Base-by-base conservation (phyloP, 108 stramenopile species). In the Asterionellopsis glacialis region DNA sequence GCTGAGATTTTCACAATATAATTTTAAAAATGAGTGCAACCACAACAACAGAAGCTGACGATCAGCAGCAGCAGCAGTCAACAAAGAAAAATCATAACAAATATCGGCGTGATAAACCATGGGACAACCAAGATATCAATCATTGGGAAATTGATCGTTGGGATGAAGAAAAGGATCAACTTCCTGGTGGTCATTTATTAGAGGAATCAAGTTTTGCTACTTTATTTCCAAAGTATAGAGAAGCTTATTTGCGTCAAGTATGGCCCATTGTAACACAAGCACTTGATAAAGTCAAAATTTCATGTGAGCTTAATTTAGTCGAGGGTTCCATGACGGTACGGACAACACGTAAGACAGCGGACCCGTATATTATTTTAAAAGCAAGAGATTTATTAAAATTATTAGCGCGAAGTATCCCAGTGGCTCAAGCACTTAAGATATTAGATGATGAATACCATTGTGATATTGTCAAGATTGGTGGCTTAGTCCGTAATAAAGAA, bases 401-500 rank as follows among this genome's bases (percentile, higher is more conserved):
- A 10, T 74, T 99, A 55, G 90, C 99, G 11, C 78, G 99, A 27
- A 83, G 79, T 45, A 91, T 97, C 51, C 94, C 94, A 26, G 83
- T 82, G 10, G 75, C 82, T 13, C 97, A 99, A 85, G 99, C 97
- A 9, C 51, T 98, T 24, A 90, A 94, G 57, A 91, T 98, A 51
- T 76, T 99, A 55, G 74, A 97, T 13, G 99, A 99, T 65, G 98
- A 95, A 54, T 81, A 90, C 55, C 82, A 96, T 19, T 90, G 92
- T 57, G 99, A 99, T 67, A 95, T 99, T 60, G 90, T 99, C 65
- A 99, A 99, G 83, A 97, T 99, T 70, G 99, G 99, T 26, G 96
- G 95, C 39, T 60, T 99, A 48, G 98, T 98, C 13, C 83, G 97
- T 25, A 98, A 98, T 71, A 98, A 98, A 76, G 99, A 99, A 72